Conservation (phyloP, 2,329 filamentous ascomycete species). For the Fusarium begoniae region DNA sequence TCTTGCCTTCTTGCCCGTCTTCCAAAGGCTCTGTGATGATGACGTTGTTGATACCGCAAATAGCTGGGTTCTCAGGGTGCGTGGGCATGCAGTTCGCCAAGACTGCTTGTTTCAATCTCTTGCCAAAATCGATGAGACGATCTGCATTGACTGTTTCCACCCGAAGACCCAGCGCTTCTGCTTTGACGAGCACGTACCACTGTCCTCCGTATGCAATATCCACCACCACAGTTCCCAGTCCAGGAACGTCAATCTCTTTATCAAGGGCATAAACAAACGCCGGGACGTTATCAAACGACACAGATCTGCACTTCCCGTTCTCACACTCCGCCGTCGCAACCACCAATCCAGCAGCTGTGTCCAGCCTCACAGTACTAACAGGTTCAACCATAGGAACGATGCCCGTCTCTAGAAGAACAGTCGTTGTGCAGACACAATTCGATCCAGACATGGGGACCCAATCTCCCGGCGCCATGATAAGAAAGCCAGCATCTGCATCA, state of each 20-base stretch:
- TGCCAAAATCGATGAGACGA: slow-evolving; percentile 42
- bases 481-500: slow-evolving; percentile 53
- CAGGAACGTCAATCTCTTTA: slow-evolving; percentile 5
- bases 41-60: slow-evolving; percentile 53
- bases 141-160: slow-evolving; percentile 22
- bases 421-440: slow-evolving; percentile 54
- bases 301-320: slow-evolving; percentile 17
- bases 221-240: neutral
- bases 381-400: slow-evolving; percentile 55
- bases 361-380: neutral
- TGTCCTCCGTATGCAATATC: slow-evolving; percentile 18
- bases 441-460: slow-evolving; percentile 50
- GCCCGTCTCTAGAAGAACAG: slow-evolving; percentile 56
- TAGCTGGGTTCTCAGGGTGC: slow-evolving; percentile 53
- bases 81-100: slow-evolving; percentile 47
- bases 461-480: slow-evolving; percentile 43
- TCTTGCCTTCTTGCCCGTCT: slow-evolving; percentile 1
- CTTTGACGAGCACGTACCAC: slow-evolving; percentile 17
- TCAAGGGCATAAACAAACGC: slow-evolving; percentile 14
- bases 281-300: slow-evolving; percentile 9
- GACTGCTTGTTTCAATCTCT: slow-evolving; percentile 54
- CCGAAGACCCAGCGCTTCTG: slow-evolving; percentile 2
- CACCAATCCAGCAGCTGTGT: slow-evolving; percentile 5
- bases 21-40: slow-evolving; percentile 45
- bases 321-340: slow-evolving; percentile 15